These are phyloP conservation scores for Trifolium repens DNA, from an alignment of 306 rosid genomes.

Conservation along the genomic window DNA sequence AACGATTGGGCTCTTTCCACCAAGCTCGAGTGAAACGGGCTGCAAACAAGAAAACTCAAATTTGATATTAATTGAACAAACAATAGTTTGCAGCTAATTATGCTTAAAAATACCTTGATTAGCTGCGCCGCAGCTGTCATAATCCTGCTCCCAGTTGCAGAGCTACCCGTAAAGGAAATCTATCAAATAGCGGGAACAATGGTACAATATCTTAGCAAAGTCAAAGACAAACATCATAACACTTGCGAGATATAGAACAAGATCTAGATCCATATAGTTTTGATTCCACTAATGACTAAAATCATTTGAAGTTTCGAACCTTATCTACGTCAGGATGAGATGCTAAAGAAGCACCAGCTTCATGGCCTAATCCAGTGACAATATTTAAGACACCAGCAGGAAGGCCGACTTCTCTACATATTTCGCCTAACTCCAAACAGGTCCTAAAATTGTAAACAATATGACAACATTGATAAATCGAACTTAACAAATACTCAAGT, in stretches of 20 bases:
- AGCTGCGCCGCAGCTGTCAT: conserved; percentile 88
- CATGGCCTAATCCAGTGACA: conserved; percentile 88
- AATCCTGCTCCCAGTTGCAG: conserved; percentile 83
- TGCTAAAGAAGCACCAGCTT: conserved; percentile 97
- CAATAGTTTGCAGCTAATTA: background rate
- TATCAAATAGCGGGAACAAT: conserved; percentile 46
- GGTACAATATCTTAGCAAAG: conserved; percentile 23
- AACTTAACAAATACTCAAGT: conserved; percentile 30
- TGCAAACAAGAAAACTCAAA: conserved; percentile 53
- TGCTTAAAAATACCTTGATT: conserved; percentile 64
- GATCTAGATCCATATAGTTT: conserved; percentile 18
- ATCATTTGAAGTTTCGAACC: conserved; percentile 48
- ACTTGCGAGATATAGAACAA: conserved; percentile 20
- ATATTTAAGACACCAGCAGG: conserved; percentile 84
- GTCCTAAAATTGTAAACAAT: conserved; percentile 60
- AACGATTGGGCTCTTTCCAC: conserved; percentile 92
- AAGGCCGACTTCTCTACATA: conserved; percentile 82
- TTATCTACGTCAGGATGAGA: conserved; percentile 91
- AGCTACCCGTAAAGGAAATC: conserved; percentile 97
- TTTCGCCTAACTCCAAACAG: conserved; percentile 83
- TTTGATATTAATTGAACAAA: conserved; percentile 7
- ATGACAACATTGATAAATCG: conserved; percentile 21
- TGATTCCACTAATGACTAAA: conserved; percentile 4
- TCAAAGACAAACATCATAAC: conserved; percentile 22
- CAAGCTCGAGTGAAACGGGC: conserved; percentile 97